Base-by-base conservation (phyloP, 169 alveolate species). In the Eimeria tenella region DNA sequence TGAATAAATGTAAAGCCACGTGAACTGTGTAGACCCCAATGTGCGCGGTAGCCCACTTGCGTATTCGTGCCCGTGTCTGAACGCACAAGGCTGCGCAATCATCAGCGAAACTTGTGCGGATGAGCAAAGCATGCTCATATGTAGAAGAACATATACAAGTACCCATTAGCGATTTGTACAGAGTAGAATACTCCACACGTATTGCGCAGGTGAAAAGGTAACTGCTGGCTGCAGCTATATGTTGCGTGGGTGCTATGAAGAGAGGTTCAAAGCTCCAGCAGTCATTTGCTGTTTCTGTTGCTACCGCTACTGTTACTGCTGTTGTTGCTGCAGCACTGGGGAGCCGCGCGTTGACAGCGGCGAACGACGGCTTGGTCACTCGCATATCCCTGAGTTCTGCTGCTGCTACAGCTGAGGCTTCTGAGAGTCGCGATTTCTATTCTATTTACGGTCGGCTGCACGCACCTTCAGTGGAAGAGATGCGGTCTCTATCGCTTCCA, bases 311-410 rank as follows among this genome's bases (percentile, higher is more conserved):
- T 68, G 77, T 15, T 68, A 13, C 19, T 68, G 77, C 52, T n/a
- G 19, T 13, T 68, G 77, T 50, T 21, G 42, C 17, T 70, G 81
- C 89, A 79, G 89, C 89, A 5, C 73, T 79, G 89, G 89, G 89
- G 3, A 52, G 10, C 25, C 73, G 71, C 55, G 73, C 89, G 9
- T 53, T 79, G 89, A 79, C 89, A 19, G 89, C 89, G n/a, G 89
- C 89, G 17, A 79, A 79, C 21, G 89, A 79, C 21, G 89, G 89
- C 55, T 11, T 79, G 50, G 73, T 79, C 21, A 79, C 89, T 10
- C 89, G 89, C 21, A 52, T 79, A 10, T 9, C 89, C 19, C 62
- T 79, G 53, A 60, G 52, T 19, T 15, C 75, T 21, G 15, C 83
- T 21, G 52, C 58, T 73, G 83, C 83, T 1, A 15, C 65, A 19